These are phyloP conservation scores for Chaetomiaceae sp. DNA, from an alignment of 2,329 filamentous ascomycete genomes.

Conservation along the genomic window DNA sequence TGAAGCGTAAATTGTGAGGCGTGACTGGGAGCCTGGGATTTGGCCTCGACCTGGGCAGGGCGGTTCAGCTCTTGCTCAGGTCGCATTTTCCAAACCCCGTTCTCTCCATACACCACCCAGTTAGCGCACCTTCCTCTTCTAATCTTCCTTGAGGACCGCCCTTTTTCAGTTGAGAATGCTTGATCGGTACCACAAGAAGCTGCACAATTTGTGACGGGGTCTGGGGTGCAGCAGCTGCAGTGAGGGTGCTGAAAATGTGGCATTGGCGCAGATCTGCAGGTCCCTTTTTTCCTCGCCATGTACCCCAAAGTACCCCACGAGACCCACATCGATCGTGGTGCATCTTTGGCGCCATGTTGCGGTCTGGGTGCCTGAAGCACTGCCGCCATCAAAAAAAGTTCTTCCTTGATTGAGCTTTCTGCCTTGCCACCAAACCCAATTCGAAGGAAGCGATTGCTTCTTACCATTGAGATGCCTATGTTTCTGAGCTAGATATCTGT, in stretches of 20 bases:
- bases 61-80: too few species aligned
- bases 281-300: conserved; percentile 12
- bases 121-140: too few species aligned
- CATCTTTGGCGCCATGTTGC: conserved; percentile 4
- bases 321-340: conserved; percentile 17
- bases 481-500: neutral
- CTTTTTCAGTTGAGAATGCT: too few species aligned
- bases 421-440: conserved; percentile 11
- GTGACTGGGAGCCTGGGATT: too few species aligned
- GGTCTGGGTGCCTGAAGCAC: conserved; percentile 24
- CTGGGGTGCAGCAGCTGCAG: neutral
- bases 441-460: neutral
- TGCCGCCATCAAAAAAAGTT: neutral
- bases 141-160: too few species aligned
- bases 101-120: too few species aligned
- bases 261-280: neutral
- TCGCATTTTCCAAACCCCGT: too few species aligned
- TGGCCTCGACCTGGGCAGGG: too few species aligned
- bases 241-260: too few species aligned
- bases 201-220: neutral
- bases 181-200: neutral
- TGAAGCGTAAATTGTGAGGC: too few species aligned
- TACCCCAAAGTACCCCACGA: conserved; percentile 23
- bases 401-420: conserved; percentile 4
- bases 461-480: neutral